phyloP scores from a whole-genome alignment of 2,329 filamentous ascomycete species.

The Fulvia fulva region DNA sequence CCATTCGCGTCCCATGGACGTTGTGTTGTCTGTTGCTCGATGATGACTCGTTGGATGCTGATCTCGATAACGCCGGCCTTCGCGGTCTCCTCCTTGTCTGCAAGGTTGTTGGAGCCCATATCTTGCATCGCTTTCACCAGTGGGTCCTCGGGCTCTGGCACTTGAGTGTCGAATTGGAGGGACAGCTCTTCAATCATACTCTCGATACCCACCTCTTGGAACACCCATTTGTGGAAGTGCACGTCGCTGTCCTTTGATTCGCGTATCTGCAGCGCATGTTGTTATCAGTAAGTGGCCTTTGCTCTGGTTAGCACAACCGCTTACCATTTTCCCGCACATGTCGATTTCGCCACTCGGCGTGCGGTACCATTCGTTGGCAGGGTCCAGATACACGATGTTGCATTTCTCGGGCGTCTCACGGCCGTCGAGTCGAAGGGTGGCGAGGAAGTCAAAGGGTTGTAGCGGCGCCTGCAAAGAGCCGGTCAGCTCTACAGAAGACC shows the following conservation, averaged over 20 bases:
- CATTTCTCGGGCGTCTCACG: slow-evolving; percentile 6
- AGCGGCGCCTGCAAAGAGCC: not conserved
- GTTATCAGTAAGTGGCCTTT: not conserved
- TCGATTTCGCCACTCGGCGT: not conserved
- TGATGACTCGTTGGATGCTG: slow-evolving; percentile 8
- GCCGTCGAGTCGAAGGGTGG: slow-evolving; percentile 12
- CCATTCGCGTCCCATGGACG: not conserved
- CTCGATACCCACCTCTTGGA: slow-evolving; percentile 15
- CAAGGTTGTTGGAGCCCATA: slow-evolving; percentile 4
- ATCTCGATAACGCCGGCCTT: slow-evolving; percentile 11
- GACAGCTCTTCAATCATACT: slow-evolving; percentile 6
- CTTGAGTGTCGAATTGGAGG: not conserved
- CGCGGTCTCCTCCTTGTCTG: slow-evolving; percentile 7
- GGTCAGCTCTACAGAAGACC: not conserved
- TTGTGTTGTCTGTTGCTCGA: not conserved
- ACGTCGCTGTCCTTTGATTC: not conserved
- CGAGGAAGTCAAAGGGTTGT: slow-evolving; percentile 4
- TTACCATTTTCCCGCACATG: slow-evolving; percentile 4
- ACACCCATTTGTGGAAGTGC: slow-evolving; percentile 10
- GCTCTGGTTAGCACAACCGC: not conserved
- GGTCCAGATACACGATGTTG: slow-evolving; percentile 11
- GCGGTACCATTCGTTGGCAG: not conserved
- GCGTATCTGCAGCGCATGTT: not conserved
- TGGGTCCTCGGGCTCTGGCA: slow-evolving; percentile 1
- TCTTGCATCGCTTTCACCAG: slow-evolving; percentile 1